Percentiles rank a stretch among this genome's conserved stretches.
Conservation (phyloP, 2,329 filamentous ascomycete genomes). For the Verticillium alfalfae region DNA sequence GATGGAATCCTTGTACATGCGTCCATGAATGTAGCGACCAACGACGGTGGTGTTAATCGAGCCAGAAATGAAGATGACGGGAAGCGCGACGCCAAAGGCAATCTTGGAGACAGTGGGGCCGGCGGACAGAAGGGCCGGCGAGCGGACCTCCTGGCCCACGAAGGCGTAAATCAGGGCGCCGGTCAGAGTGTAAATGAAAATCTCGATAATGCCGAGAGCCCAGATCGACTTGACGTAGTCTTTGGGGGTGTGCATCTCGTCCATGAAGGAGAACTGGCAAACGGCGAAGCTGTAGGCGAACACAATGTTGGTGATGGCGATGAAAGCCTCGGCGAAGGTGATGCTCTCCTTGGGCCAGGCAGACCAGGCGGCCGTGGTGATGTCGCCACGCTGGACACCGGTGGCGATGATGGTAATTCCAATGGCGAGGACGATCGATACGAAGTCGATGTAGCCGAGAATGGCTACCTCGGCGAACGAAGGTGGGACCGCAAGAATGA, state of each 20-base stretch:
- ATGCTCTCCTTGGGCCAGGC: conserved; percentile 39
- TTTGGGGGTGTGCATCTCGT: conserved; percentile 43
- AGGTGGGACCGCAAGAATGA: conserved; percentile 39
- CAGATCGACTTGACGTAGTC: conserved; percentile 51
- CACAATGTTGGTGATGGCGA: conserved; percentile 62
- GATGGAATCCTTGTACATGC: conserved; percentile 35
- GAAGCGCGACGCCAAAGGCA: conserved; percentile 64
- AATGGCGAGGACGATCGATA: conserved; percentile 58
- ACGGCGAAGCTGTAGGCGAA: conserved; percentile 60
- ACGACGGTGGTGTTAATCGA: conserved; percentile 57
- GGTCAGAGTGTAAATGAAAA: conserved; percentile 60
- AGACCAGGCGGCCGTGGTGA: conserved; percentile 28
- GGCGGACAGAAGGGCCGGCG: conserved; percentile 64
- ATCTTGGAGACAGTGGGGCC: conserved; percentile 55
- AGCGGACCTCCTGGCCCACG: conserved; percentile 56
- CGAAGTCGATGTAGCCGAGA: conserved; percentile 50
- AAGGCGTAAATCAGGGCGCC: conserved; percentile 66
- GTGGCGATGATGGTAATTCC: conserved; percentile 62
- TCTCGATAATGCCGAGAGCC: conserved; percentile 56
- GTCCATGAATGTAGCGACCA: conserved; percentile 39
- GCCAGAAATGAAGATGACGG: conserved; percentile 70
- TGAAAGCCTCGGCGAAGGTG: conserved; percentile 49
- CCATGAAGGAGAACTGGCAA: conserved; percentile 48
- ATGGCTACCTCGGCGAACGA: conserved; percentile 44
- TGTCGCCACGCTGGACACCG: conserved; percentile 34